These are phyloP conservation scores for Linderniella brevidens DNA, from an alignment of 257 asterid genomes.

Conservation along the genomic window DNA sequence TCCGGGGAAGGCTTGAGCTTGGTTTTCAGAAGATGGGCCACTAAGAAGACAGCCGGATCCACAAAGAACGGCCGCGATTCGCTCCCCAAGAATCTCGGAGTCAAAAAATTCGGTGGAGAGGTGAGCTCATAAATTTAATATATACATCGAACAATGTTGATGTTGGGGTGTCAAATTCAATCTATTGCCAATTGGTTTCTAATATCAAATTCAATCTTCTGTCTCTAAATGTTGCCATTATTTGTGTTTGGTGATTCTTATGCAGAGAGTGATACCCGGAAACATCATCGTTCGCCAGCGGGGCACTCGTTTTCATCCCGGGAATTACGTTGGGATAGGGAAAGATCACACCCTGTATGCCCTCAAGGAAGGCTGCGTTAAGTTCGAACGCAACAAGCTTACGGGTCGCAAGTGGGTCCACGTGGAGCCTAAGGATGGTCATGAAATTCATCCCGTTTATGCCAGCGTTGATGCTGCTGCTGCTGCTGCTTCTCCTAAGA, in stretches of 20 bases:
- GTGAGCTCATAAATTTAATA: conserved; percentile 25
- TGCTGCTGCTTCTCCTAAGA: no score
- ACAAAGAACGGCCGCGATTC: conserved; percentile 93
- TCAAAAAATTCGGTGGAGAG: conserved; percentile 95
- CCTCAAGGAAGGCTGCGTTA: conserved; percentile 69
- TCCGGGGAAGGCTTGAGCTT: conserved; percentile 72
- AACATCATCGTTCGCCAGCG: conserved; percentile 88
- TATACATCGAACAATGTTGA: background rate
- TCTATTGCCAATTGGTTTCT: background rate
- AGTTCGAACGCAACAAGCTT: conserved; percentile 61
- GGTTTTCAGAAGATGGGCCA: conserved; percentile 80
- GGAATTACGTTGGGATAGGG: conserved; percentile 72
- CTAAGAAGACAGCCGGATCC: conserved; percentile 83
- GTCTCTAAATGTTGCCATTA: no score
- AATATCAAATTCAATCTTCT: background rate
- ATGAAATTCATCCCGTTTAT: conserved; percentile 56
- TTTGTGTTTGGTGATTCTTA: no score
- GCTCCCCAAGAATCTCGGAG: conserved; percentile 74
- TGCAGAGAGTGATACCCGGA: conserved; percentile 83
- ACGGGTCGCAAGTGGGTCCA: conserved; percentile 92
- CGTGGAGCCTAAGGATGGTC: conserved; percentile 80
- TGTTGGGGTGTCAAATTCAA: no score
- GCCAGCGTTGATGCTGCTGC: conserved; percentile 19
- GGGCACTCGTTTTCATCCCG: conserved; percentile 91
- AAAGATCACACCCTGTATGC: conserved; percentile 91